A percentile compares a stretch with the other conserved stretches of the same genome.
phyloP scores from a whole-genome alignment of 2,329 filamentous ascomycete species.

The Arthroderma sp. region DNA sequence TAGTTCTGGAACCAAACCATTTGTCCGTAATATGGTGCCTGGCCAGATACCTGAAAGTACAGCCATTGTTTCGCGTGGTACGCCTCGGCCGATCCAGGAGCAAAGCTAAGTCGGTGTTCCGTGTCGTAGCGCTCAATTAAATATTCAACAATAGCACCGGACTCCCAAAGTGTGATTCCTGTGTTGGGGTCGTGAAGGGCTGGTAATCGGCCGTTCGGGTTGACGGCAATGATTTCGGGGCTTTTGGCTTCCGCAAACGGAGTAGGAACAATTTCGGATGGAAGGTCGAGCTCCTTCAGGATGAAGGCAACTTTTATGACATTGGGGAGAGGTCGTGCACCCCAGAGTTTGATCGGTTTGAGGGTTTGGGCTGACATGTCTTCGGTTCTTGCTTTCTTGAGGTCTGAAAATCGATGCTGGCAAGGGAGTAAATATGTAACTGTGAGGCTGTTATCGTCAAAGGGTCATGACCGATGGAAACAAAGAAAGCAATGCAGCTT shows the following conservation, averaged over 20 bases:
- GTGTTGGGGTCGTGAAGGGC: conserved; percentile 18
- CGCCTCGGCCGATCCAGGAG: conserved; percentile 15
- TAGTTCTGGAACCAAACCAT: conserved; percentile 26
- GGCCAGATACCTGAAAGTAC: conserved; percentile 28
- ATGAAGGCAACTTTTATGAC: conserved; percentile 5
- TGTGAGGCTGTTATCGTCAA: too few relatives aligned
- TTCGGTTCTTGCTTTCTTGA: not conserved
- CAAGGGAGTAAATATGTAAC: too few relatives aligned
- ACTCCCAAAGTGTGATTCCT: conserved; percentile 25
- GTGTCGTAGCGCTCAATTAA: conserved; percentile 29
- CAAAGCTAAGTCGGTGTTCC: conserved; percentile 20
- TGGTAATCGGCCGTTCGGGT: conserved; percentile 15
- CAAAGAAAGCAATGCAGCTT: too few relatives aligned
- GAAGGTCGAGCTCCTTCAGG: not conserved
- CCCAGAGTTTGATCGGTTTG: conserved; percentile 12
- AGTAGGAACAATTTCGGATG: not conserved
- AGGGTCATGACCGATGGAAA: too few relatives aligned
- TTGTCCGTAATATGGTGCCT: conserved; percentile 35
- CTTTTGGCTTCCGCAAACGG: conserved; percentile 5
- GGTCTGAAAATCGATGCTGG: too few relatives aligned
- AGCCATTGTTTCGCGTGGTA: conserved; percentile 29
- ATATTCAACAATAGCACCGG: conserved; percentile 28
- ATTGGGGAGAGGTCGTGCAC: conserved; percentile 6
- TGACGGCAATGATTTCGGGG: conserved; percentile 10
- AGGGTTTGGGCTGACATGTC: not conserved